A percentile compares a stretch with the other conserved stretches of the same genome.
Evolutionary conservation across 179 eudicot species (phyloP).

Genomic region (Silene noctiflora): DNA sequence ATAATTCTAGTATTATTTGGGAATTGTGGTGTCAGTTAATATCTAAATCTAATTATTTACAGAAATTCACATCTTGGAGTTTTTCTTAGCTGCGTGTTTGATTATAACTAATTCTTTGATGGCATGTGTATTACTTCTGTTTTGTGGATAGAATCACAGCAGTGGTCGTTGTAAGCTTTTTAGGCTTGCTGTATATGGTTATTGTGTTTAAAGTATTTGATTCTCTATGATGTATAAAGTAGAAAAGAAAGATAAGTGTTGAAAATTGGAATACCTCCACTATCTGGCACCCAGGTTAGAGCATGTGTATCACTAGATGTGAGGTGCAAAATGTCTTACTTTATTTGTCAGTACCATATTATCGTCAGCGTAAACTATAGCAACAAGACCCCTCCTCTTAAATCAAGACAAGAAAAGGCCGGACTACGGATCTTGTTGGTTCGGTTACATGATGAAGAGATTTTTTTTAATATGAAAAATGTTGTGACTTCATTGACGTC

Average conservation of each 20-base stretch:
- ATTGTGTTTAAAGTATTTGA: not conserved
- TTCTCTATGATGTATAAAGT: constrained; percentile 5
- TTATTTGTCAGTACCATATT: not conserved
- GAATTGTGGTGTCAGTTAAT: not conserved
- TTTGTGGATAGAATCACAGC: not conserved
- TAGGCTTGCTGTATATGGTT: constrained; percentile 6
- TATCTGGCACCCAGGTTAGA: not conserved
- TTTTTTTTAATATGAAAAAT: not conserved
- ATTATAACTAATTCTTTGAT: not conserved
- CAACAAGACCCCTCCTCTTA: not conserved
- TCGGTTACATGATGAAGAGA: not conserved
- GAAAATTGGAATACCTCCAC: not conserved
- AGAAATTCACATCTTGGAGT: not conserved
- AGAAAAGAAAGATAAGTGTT: constrained; percentile 11
- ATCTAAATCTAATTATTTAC: not conserved
- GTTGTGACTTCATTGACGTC: not conserved
- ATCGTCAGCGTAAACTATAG: not conserved
- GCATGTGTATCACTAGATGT: not conserved
- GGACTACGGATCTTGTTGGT: not conserved
- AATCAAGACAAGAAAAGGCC: not conserved
- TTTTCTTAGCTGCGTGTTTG: not conserved
- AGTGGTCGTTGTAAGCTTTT: not conserved
- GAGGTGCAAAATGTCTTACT: not conserved
- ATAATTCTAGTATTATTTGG: not conserved
- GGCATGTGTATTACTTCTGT: not conserved